These are phyloP conservation scores for Hanseniaspora thailandica DNA, from an alignment of 805 yeast species.

Conservation along the genomic window DNA sequence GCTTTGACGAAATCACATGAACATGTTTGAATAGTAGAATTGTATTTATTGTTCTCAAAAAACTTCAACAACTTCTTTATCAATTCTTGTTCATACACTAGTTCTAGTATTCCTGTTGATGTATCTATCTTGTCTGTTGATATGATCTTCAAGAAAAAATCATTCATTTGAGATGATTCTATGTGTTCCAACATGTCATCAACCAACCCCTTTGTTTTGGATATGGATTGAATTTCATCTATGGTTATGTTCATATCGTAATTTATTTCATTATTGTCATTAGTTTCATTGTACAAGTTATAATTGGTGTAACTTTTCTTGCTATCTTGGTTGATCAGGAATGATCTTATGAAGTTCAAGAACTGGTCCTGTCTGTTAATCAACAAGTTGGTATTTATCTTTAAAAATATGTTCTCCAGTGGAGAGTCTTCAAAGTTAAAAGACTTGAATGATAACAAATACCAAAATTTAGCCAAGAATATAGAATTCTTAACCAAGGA, in stretches of 20 bases:
- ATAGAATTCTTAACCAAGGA: constrained; percentile 64
- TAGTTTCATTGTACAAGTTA: neutral
- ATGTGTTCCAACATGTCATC: constrained; percentile 61
- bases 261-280: neutral
- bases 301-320: neutral
- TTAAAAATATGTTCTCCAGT: constrained; percentile 71
- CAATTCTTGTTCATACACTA: constrained; percentile 59
- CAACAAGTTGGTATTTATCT: constrained; percentile 75
- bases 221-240: constrained; percentile 20
- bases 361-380: constrained; percentile 50
- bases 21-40: constrained; percentile 67
- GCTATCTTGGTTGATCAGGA: neutral
- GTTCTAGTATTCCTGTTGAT: constrained; percentile 79
- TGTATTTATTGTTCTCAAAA: constrained; percentile 44
- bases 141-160: constrained; percentile 72
- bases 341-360: constrained; percentile 28
- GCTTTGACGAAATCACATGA: constrained; percentile 92
- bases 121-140: constrained; percentile 83
- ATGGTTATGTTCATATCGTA: neutral
- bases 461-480: constrained; percentile 65
- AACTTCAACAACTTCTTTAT: constrained; percentile 59
- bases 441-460: constrained; percentile 47
- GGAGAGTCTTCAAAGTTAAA: constrained; percentile 55
- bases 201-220: constrained; percentile 39
- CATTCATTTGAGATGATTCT: constrained; percentile 84